Conservation (phyloP, 2,329 filamentous ascomycete species). For the Elsinoe ampelina region DNA sequence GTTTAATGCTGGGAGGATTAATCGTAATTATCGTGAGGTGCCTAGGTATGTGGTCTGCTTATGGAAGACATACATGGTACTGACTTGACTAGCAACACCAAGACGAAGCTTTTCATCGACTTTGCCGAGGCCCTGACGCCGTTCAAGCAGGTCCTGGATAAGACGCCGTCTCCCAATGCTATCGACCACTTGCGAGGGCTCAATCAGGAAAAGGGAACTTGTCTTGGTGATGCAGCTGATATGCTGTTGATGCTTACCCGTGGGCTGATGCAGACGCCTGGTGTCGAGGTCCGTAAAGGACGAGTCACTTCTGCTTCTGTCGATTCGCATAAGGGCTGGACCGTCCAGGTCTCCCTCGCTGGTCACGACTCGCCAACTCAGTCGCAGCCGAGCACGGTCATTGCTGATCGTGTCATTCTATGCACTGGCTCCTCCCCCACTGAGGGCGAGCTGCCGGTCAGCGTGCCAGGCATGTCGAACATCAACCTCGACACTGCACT, state of each 20-base stretch:
- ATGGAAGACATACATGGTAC: not conserved
- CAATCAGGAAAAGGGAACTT: slow-evolving; percentile 48
- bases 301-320: slow-evolving; percentile 33
- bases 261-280: slow-evolving; percentile 34
- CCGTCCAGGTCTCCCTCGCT: slow-evolving; percentile 24
- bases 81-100: slow-evolving; percentile 45
- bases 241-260: slow-evolving; percentile 42
- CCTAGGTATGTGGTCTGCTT: slow-evolving; percentile 35
- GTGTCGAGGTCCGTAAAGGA: slow-evolving; percentile 33
- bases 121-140: slow-evolving; percentile 46
- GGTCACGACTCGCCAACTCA: slow-evolving; percentile 22
- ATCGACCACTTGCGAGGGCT: slow-evolving; percentile 45
- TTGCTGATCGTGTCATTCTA: slow-evolving; percentile 43
- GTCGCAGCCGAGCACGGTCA: slow-evolving; percentile 19
- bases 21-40: slow-evolving; percentile 50
- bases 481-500: slow-evolving; percentile 49
- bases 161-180: slow-evolving; percentile 43
- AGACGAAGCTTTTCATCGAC: slow-evolving; percentile 49
- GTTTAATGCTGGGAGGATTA: slow-evolving; percentile 39
- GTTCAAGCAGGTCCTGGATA: slow-evolving; percentile 44
- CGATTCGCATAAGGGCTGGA: slow-evolving; percentile 32
- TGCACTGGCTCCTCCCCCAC: slow-evolving; percentile 51
- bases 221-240: slow-evolving; percentile 49
- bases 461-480: slow-evolving; percentile 31
- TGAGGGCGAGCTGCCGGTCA: slow-evolving; percentile 35